A percentile compares a stretch with the other conserved stretches of the same genome.
These are phyloP conservation scores for Cutaneotrichosporon spelunceum DNA, from an alignment of 1,284 basidiomycete genomes.

Conservation along the genomic window DNA sequence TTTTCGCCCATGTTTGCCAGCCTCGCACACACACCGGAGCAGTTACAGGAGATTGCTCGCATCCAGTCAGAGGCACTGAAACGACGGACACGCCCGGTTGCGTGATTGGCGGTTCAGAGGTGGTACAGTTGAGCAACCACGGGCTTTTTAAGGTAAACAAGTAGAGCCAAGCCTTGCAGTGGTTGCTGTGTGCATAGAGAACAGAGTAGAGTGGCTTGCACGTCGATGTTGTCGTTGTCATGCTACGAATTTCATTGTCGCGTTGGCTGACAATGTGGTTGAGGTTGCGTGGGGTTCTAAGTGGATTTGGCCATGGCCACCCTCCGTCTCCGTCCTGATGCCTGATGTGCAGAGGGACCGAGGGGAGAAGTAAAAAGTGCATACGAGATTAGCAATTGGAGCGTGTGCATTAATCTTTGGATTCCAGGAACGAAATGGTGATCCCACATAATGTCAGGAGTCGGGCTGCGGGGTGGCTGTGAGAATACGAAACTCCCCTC, in stretches of 20 bases:
- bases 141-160: not conserved
- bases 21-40: slow-evolving; percentile 45
- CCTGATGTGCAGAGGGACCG: too few species aligned
- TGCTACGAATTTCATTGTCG: not conserved
- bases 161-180: not conserved
- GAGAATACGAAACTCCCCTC: too few species aligned
- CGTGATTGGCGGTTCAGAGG: not conserved
- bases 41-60: slow-evolving; percentile 41
- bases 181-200: not conserved
- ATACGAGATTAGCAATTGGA: too few species aligned
- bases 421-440: too few species aligned
- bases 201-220: not conserved
- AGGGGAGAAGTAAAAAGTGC: too few species aligned
- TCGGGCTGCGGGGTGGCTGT: too few species aligned
- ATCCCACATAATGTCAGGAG: too few species aligned
- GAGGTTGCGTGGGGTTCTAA: too few species aligned
- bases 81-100: slow-evolving; percentile 7
- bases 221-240: slow-evolving; percentile 1
- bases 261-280: not conserved
- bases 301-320: too few species aligned
- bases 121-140: not conserved
- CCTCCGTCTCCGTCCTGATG: too few species aligned
- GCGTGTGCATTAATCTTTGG: too few species aligned
- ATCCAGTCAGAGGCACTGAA: slow-evolving; percentile 30
- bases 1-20: slow-evolving; percentile 41